phyloP scores from a whole-genome alignment of 352 stramenopile species.

The Globisporangium abappressorium region DNA sequence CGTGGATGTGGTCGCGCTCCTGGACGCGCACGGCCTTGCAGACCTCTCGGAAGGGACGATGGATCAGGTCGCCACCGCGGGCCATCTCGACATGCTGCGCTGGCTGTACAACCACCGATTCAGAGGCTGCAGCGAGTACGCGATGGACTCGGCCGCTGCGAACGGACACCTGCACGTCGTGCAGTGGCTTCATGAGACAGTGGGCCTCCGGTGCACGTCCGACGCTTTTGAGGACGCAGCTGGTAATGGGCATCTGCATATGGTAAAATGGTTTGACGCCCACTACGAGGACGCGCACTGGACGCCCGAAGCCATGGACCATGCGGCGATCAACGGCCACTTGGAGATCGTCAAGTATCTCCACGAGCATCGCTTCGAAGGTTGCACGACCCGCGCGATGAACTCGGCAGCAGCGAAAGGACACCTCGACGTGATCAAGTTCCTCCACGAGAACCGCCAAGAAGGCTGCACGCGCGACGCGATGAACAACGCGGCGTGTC shows the following conservation, averaged over 20 bases:
- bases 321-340: slow-evolving; percentile 15
- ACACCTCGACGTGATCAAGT: slow-evolving; percentile 16
- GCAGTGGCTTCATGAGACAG: slow-evolving; percentile 21
- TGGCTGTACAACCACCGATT: slow-evolving; percentile 24
- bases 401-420: slow-evolving; percentile 12
- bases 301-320: slow-evolving; percentile 13
- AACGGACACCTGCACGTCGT: slow-evolving; percentile 25
- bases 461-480: slow-evolving; percentile 18
- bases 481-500: slow-evolving; percentile 15
- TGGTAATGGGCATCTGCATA: slow-evolving; percentile 11
- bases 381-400: slow-evolving; percentile 16
- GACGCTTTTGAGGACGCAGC: slow-evolving; percentile 24
- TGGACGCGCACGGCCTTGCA: neutral
- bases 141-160: slow-evolving; percentile 23
- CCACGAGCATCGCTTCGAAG: slow-evolving; percentile 11
- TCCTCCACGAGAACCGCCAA: slow-evolving; percentile 8
- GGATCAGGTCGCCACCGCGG: slow-evolving; percentile 17
- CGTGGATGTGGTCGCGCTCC: slow-evolving; percentile 4
- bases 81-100: slow-evolving; percentile 24
- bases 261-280: slow-evolving; percentile 18
- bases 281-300: slow-evolving; percentile 14
- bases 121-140: slow-evolving; percentile 11
- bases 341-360: slow-evolving; percentile 20
- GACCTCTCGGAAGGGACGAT: slow-evolving; percentile 12
- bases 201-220: slow-evolving; percentile 11